A percentile compares a stretch with the other conserved stretches of the same genome.
Conservation (phyloP, 2,329 filamentous ascomycete genomes). For the Colletotrichum cordylinicola region DNA sequence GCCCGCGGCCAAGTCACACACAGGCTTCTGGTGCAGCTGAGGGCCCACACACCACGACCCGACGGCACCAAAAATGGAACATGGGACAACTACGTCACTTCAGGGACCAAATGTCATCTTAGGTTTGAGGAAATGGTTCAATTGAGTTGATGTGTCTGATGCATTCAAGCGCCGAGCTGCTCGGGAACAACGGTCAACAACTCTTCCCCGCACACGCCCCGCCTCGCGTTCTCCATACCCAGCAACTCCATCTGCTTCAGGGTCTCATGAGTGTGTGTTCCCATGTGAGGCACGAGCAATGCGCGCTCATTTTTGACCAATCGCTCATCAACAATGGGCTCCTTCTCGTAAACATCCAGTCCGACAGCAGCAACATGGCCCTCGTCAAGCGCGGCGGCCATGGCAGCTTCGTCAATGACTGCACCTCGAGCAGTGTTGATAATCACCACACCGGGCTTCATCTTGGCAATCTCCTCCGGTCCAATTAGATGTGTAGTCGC, state of each 20-base stretch:
- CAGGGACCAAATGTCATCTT: background rate
- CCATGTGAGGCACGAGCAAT: constrained; percentile 71
- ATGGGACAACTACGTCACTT: background rate
- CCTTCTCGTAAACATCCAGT: constrained; percentile 62
- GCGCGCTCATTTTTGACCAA: constrained; percentile 65
- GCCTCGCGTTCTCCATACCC: constrained; percentile 33
- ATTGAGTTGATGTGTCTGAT: background rate
- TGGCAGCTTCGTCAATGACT: constrained; percentile 60
- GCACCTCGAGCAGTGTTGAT: constrained; percentile 64
- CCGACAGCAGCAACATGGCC: constrained; percentile 60
- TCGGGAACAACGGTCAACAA: constrained; percentile 23
- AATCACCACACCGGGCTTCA: constrained; percentile 62
- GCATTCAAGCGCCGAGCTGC: background rate
- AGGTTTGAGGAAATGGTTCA: background rate
- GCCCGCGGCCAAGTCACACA: background rate
- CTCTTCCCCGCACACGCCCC: constrained; percentile 19
- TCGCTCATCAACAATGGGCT: constrained; percentile 66
- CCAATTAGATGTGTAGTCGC: constrained; percentile 59
- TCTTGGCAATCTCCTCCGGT: constrained; percentile 52
- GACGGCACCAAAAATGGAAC: background rate
- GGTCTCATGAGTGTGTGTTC: constrained; percentile 67
- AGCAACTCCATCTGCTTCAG: constrained; percentile 29
- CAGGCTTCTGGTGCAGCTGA: background rate
- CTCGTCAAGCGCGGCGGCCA: constrained; percentile 57
- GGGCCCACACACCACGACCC: background rate